These are phyloP conservation scores for Ogataea saltuana DNA, from an alignment of 805 yeast genomes.

Conservation along the genomic window DNA sequence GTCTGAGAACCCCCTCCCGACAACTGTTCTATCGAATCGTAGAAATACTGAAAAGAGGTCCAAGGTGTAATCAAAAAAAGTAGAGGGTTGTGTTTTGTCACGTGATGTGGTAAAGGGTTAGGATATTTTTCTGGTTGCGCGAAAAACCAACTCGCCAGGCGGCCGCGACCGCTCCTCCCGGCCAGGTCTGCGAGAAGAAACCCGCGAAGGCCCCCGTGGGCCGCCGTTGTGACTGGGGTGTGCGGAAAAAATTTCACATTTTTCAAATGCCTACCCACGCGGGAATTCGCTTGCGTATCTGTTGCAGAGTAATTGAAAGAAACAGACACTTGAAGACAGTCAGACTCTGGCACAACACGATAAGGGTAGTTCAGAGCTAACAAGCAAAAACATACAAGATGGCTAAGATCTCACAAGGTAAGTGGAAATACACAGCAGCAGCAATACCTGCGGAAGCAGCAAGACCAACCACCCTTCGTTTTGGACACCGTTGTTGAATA, in stretches of 20 bases:
- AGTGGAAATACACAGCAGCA: constrained; percentile 18
- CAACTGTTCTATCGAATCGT: too few species aligned
- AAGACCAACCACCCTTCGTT: too few species aligned
- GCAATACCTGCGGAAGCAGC: too few species aligned
- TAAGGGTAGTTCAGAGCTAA: constrained; percentile 6
- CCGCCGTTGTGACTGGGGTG: too few species aligned
- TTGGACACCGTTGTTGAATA: too few species aligned
- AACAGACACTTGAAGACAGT: constrained; percentile 1
- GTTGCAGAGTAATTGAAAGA: constrained; percentile 3
- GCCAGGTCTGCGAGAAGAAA: background rate
- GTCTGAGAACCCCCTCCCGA: too few species aligned
- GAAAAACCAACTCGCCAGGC: background rate
- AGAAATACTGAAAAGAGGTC: too few species aligned
- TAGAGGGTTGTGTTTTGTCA: background rate
- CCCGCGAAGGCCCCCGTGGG: background rate
- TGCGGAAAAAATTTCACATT: constrained; percentile 8
- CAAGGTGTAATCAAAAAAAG: background rate
- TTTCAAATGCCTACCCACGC: constrained; percentile 2
- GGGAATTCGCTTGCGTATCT: background rate
- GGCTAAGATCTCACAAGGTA: constrained; percentile 40
- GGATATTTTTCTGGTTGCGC: background rate
- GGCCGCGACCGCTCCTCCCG: background rate
- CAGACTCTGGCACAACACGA: constrained; percentile 1
- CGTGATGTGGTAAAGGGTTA: background rate
- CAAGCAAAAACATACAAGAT: constrained; percentile 23